phyloP scores from a whole-genome alignment of 2,329 filamentous ascomycete genomes.

The Verticillium nubilum region DNA sequence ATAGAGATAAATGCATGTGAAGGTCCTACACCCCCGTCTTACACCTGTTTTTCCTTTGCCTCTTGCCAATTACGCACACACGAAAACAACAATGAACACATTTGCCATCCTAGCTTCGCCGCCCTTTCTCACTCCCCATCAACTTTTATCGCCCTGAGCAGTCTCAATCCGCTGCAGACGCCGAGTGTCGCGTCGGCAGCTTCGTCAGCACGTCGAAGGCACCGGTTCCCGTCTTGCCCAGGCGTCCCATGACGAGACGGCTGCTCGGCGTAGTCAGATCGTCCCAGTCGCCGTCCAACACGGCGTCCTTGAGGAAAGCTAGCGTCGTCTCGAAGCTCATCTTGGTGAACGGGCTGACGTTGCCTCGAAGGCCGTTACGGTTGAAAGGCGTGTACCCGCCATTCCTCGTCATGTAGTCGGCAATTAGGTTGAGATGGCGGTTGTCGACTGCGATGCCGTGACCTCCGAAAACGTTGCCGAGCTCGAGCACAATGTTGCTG shows the following conservation, averaged over 20 bases:
- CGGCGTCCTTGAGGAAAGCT: constrained; percentile 86
- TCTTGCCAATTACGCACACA: not conserved
- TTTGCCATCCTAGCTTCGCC: not conserved
- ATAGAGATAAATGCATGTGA: no score
- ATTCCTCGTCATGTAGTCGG: constrained; percentile 94
- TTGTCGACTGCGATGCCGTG: constrained; percentile 92
- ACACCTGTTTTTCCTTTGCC: not conserved
- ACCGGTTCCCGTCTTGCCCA: constrained; percentile 82
- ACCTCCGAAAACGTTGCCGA: constrained; percentile 77
- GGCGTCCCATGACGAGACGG: constrained; percentile 79
- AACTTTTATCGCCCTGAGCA: not conserved
- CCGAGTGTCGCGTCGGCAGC: constrained; percentile 45
- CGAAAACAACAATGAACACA: not conserved
- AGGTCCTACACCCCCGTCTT: not conserved
- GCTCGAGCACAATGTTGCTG: constrained; percentile 78
- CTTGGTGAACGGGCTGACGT: constrained; percentile 90
- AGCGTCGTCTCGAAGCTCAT: constrained; percentile 99
- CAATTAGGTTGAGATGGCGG: constrained; percentile 90
- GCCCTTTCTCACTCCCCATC: not conserved
- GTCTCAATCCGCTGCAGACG: constrained; percentile 6
- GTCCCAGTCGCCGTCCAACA: constrained; percentile 86
- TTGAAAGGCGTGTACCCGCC: constrained; percentile 90
- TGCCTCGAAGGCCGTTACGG: constrained; percentile 79
- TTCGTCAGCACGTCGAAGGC: constrained; percentile 79
- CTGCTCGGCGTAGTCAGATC: constrained; percentile 80